These are phyloP conservation scores for Trebouxia sp. DNA, from an alignment of 139 green algal genomes.

Conservation along the genomic window DNA sequence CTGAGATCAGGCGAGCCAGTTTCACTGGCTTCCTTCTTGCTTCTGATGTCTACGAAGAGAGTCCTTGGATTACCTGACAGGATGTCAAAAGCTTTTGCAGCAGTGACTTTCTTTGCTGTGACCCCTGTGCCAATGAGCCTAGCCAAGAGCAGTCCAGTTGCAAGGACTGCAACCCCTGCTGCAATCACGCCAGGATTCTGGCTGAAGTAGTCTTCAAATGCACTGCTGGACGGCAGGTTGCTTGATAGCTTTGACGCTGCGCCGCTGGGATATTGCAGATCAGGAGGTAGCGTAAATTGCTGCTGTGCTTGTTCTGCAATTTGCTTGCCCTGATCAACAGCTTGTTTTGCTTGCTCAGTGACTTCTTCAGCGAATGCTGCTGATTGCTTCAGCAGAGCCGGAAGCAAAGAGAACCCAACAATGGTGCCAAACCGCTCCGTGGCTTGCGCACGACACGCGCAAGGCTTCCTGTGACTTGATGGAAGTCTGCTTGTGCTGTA, in stretches of 20 bases:
- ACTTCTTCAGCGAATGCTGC: constrained; percentile 22
- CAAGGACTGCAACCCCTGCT: constrained; percentile 7
- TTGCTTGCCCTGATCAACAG: constrained; percentile 2
- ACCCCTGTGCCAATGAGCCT: constrained; percentile 9
- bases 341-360: constrained; percentile 3
- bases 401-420: neutral
- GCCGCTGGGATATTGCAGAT: constrained; percentile 4
- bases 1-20: constrained; percentile 48
- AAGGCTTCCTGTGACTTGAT: too few species aligned
- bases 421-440: neutral
- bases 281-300: constrained; percentile 2
- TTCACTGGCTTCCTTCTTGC: constrained; percentile 40
- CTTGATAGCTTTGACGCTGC: neutral
- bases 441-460: neutral
- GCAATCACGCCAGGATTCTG: neutral
- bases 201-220: neutral
- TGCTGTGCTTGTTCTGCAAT: constrained; percentile 13
- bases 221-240: neutral
- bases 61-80: constrained; percentile 31
- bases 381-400: neutral
- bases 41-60: constrained; percentile 49
- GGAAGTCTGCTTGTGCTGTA: too few species aligned
- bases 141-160: neutral
- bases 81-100: constrained; percentile 39
- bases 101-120: constrained; percentile 37